These are phyloP conservation scores for Candida xyloterini DNA, from an alignment of 805 yeast species.

Conservation along the genomic window DNA sequence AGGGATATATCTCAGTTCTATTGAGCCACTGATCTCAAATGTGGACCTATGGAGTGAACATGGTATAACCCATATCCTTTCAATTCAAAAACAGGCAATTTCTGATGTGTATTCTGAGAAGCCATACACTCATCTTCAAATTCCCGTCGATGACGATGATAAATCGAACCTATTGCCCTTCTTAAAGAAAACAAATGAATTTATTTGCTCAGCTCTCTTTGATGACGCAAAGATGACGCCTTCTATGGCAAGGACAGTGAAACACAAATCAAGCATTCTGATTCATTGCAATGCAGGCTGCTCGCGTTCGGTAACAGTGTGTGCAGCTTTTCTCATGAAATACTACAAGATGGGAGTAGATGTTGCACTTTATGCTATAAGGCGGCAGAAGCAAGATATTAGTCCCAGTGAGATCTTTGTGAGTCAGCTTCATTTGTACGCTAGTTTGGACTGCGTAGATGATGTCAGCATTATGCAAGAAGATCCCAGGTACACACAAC, in stretches of 20 bases:
- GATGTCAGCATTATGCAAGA: conserved; percentile 26
- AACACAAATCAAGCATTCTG: conserved; percentile 44
- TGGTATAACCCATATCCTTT: conserved; percentile 68
- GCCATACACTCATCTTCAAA: conserved; percentile 52
- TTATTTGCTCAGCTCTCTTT: conserved; percentile 64
- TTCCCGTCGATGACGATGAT: conserved; percentile 72
- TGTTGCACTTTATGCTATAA: conserved; percentile 75
- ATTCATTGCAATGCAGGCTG: conserved; percentile 54
- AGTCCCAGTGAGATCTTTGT: conserved; percentile 74
- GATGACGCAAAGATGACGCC: conserved; percentile 32
- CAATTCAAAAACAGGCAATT: conserved; percentile 63
- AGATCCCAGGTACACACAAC: conserved; percentile 39
- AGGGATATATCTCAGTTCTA: conserved; percentile 71
- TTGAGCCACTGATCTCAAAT: conserved; percentile 57
- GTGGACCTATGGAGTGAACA: conserved; percentile 48
- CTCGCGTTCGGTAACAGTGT: conserved; percentile 46
- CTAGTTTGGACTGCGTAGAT: conserved; percentile 40
- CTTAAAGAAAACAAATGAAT: conserved; percentile 58
- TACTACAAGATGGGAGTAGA: conserved; percentile 51
- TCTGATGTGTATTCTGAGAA: conserved; percentile 47
- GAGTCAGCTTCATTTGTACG: conserved; percentile 67
- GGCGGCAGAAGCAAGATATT: conserved; percentile 54
- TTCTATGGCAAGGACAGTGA: conserved; percentile 25
- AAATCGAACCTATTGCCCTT: conserved; percentile 61
- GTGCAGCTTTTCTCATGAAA: conserved; percentile 49